These are phyloP conservation scores for Monascus purpureus DNA, from an alignment of 495 filamentous ascomycete species.

Conservation along the genomic window DNA sequence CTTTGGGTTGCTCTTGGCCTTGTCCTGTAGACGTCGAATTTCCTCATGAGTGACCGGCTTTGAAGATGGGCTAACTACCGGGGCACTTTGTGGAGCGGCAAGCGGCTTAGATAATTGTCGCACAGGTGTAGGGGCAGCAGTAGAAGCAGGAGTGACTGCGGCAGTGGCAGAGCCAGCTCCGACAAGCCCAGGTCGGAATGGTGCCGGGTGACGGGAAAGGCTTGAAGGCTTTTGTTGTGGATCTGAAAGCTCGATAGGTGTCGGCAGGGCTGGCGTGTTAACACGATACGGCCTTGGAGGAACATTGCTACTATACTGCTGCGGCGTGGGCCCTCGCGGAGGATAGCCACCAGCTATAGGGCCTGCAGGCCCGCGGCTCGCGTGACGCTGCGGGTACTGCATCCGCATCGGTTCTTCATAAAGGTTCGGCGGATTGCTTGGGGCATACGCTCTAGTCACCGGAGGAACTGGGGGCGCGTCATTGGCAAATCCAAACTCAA, in stretches of 20 bases:
- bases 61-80: constrained; percentile 15
- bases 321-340: constrained; percentile 1
- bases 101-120: constrained; percentile 9
- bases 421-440: constrained; percentile 1
- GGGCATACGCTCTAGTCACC: constrained; percentile 9
- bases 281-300: constrained; percentile 11
- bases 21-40: constrained; percentile 55
- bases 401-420: constrained; percentile 6
- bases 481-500: constrained; percentile 56
- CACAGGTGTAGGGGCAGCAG: constrained; percentile 19
- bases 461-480: constrained; percentile 40
- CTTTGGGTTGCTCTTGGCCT: constrained; percentile 51
- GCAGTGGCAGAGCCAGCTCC: constrained; percentile 48
- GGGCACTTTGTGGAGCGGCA: constrained; percentile 4
- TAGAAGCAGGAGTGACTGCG: constrained; percentile 38
- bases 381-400: constrained; percentile 4
- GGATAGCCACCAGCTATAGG: constrained; percentile 1
- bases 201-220: constrained; percentile 64
- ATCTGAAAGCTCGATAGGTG: constrained; percentile 5
- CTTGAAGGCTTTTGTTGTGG: constrained; percentile 40
- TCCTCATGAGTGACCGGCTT: constrained; percentile 62
- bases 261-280: constrained; percentile 11
- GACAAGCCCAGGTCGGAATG: constrained; percentile 63
- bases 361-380: constrained; percentile 3
- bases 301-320: constrained; percentile 8